Percentiles rank a stretch among this genome's conserved stretches.
Evolutionary conservation across 2,329 filamentous ascomycete genomes (phyloP).

Genomic region (Talaromyces sp.): DNA sequence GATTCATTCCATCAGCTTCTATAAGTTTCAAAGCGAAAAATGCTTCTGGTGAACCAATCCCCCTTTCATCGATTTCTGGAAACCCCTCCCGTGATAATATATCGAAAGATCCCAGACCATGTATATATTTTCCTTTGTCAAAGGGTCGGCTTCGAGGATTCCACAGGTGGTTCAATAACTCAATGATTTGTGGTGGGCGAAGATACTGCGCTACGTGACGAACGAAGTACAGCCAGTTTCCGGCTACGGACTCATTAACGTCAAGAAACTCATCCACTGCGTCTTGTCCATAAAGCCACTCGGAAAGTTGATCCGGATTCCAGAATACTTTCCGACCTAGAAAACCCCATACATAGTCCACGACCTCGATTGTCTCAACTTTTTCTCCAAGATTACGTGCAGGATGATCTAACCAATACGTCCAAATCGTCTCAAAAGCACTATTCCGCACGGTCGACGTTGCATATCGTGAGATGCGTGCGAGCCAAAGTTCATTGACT

Average conservation of each 20-base stretch:
- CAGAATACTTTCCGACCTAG: constrained; percentile 1
- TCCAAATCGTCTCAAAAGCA: background rate
- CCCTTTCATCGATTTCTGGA: background rate
- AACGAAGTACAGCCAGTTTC: background rate
- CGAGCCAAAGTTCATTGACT: background rate
- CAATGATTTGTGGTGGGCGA: constrained; percentile 1
- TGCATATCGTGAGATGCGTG: background rate
- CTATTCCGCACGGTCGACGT: background rate
- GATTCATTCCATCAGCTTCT: background rate
- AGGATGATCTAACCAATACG: background rate
- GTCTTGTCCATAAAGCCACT: background rate
- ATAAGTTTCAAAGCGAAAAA: background rate
- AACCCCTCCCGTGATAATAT: background rate
- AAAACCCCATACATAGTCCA: constrained; percentile 6
- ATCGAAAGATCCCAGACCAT: background rate
- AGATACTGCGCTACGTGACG: background rate
- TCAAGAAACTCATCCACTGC: background rate
- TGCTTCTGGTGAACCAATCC: background rate
- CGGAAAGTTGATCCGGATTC: background rate
- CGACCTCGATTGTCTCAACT: constrained; percentile 2
- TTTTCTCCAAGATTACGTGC: constrained; percentile 1
- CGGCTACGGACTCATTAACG: background rate
- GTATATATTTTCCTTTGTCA: background rate
- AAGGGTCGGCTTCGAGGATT: background rate
- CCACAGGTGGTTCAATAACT: constrained; percentile 4